A percentile compares a stretch with the other conserved stretches of the same genome.
These are phyloP conservation scores for Galeopsis tetrahit DNA, from an alignment of 257 asterid genomes.

Conservation along the genomic window DNA sequence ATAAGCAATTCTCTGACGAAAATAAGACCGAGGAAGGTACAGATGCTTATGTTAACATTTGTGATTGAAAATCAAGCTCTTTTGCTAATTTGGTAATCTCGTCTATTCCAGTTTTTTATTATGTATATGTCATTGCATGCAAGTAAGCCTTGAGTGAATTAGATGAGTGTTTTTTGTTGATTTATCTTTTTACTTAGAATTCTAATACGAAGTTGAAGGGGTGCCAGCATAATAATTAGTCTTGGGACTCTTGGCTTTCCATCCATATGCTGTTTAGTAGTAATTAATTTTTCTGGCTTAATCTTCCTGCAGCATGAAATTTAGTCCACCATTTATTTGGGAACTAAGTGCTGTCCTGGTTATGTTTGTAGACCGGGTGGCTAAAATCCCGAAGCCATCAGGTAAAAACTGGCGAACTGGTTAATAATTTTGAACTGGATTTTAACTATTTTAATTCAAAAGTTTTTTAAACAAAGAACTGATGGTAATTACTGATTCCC, in stretches of 20 bases:
- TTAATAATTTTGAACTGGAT: not conserved
- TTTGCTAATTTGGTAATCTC: conserved; percentile 1
- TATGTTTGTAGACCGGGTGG: conserved; percentile 16
- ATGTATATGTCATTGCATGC: conserved; percentile 4
- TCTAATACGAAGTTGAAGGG: conserved; percentile 16
- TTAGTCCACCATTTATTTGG: not conserved
- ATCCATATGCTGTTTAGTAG: not conserved
- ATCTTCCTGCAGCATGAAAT: conserved; percentile 11
- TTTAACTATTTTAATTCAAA: not conserved
- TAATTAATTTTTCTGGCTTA: conserved; percentile 5
- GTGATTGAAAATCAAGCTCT: conserved; percentile 3
- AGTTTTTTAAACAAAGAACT: not conserved
- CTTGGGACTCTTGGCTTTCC: not conserved
- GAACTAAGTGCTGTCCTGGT: not conserved
- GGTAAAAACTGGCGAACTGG: not conserved
- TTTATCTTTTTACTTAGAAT: not conserved
- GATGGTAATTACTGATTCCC: not conserved
- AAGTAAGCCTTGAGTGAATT: conserved; percentile 9
- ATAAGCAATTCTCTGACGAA: conserved; percentile 57
- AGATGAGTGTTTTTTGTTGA: conserved; percentile 16
- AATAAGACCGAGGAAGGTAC: conserved; percentile 77
- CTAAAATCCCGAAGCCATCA: conserved; percentile 1
- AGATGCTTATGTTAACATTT: conserved; percentile 24
- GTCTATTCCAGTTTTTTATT: not conserved
- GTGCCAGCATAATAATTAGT: not conserved